phyloP scores from a whole-genome alignment of 2,329 filamentous ascomycete species.

The Fusarium guadeloupense region DNA sequence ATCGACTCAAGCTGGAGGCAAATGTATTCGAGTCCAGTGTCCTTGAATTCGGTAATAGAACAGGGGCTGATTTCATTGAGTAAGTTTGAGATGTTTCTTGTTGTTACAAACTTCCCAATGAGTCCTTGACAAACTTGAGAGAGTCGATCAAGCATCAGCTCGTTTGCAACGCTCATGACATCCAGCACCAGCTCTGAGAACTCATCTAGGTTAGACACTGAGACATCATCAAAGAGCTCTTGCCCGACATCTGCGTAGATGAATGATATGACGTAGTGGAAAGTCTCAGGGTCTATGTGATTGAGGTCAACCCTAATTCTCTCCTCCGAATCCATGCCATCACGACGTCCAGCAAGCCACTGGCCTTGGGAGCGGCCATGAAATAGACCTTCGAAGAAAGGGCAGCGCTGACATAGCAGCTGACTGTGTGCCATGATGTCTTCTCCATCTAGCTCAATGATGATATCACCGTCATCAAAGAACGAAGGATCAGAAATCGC shows the following conservation, averaged over 20 bases:
- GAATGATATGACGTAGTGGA: slow-evolving; percentile 80
- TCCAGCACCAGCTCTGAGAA: slow-evolving; percentile 91
- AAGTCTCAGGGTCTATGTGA: slow-evolving; percentile 78
- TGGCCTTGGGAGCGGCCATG: slow-evolving; percentile 84
- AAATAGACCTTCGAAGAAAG: slow-evolving; percentile 92
- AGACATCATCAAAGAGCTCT: slow-evolving; percentile 82
- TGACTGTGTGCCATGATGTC: slow-evolving; percentile 79
- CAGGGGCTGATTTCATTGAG: slow-evolving; percentile 88
- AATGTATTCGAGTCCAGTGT: slow-evolving; percentile 88
- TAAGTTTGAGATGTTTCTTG: slow-evolving; percentile 84
- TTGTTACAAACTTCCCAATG: slow-evolving; percentile 84
- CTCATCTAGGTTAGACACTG: slow-evolving; percentile 77
- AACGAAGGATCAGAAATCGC: slow-evolving; percentile 76
- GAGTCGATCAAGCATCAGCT: slow-evolving; percentile 92
- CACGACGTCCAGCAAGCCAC: slow-evolving; percentile 81
- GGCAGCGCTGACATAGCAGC: slow-evolving; percentile 83
- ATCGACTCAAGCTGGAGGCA: slow-evolving; percentile 91
- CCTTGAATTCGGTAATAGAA: slow-evolving; percentile 84
- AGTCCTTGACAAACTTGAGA: slow-evolving; percentile 89
- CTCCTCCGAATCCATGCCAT: slow-evolving; percentile 47
- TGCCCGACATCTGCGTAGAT: slow-evolving; percentile 85
- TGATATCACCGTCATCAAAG: slow-evolving; percentile 81
- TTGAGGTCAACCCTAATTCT: slow-evolving; percentile 79
- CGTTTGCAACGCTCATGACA: slow-evolving; percentile 88
- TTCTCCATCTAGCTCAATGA: slow-evolving; percentile 81